Conservation (phyloP, 2,329 filamentous ascomycete genomes). For the Claviceps paspali region DNA sequence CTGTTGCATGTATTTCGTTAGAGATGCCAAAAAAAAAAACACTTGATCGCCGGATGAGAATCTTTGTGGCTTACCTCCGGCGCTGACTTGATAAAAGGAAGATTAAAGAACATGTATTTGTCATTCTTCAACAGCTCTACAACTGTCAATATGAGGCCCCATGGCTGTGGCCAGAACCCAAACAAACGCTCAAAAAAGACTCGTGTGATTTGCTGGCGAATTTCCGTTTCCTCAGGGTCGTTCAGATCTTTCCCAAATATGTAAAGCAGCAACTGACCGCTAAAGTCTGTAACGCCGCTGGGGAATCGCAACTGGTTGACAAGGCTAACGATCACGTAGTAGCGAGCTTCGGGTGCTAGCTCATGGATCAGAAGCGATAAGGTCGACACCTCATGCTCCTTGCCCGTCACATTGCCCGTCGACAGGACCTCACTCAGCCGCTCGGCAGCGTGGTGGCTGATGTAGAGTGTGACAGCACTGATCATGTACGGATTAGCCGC, state of each 20-base stretch:
- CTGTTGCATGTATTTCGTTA: constrained; percentile 10
- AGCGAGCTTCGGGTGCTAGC: constrained; percentile 61
- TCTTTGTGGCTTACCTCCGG: constrained; percentile 51
- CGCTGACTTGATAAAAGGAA: constrained; percentile 79
- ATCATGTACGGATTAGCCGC: constrained; percentile 56
- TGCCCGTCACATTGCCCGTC: constrained; percentile 30
- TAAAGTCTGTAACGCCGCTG: constrained; percentile 83
- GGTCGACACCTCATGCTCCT: constrained; percentile 46
- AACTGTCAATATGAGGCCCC: constrained; percentile 81
- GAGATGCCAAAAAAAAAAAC: too few relatives aligned
- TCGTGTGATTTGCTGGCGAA: constrained; percentile 82
- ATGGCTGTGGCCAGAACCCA: constrained; percentile 84
- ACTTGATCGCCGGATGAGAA: neutral
- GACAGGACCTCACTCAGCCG: constrained; percentile 42
- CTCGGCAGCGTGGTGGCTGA: constrained; percentile 58
- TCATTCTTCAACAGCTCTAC: constrained; percentile 85
- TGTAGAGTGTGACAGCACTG: constrained; percentile 69
- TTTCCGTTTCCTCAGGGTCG: constrained; percentile 62
- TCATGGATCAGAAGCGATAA: constrained; percentile 65
- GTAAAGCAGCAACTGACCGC: constrained; percentile 70
- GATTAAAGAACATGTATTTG: constrained; percentile 79
- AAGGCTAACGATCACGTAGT: constrained; percentile 71
- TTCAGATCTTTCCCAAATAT: constrained; percentile 64
- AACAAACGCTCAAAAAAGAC: constrained; percentile 78
- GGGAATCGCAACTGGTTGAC: constrained; percentile 86